A percentile compares a stretch with the other conserved stretches of the same genome.
These are phyloP conservation scores for Neocallimastix lanati DNA, from an alignment of 192 early-diverging fungal genomes.

Conservation along the genomic window DNA sequence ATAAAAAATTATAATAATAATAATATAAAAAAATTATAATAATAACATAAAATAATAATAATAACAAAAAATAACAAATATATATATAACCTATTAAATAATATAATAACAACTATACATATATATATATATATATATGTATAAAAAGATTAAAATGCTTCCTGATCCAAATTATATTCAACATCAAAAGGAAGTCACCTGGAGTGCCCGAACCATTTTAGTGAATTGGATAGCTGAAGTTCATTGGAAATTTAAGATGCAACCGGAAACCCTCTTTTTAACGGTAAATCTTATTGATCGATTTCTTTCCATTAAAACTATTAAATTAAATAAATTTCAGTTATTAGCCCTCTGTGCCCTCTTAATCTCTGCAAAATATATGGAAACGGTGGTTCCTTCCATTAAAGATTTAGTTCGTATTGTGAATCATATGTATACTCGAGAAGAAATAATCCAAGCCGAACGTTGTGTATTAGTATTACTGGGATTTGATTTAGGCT, in stretches of 20 bases:
- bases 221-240: conserved; percentile 38
- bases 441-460: conserved; percentile 24
- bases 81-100: too few species aligned
- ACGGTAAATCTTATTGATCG: conserved; percentile 37
- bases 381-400: conserved; percentile 30
- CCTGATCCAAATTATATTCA: conserved; percentile 29
- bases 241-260: conserved; percentile 32
- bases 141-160: conserved; percentile 11
- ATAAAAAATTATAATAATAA: too few species aligned
- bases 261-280: conserved; percentile 37
- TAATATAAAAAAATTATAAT: too few species aligned
- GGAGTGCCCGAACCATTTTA: conserved; percentile 26
- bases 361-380: conserved; percentile 34
- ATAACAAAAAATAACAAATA: too few species aligned
- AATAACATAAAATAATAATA: too few species aligned
- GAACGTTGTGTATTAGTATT: conserved; percentile 32
- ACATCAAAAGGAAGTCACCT: conserved; percentile 19
- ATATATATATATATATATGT: too few species aligned
- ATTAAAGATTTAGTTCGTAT: conserved; percentile 25
- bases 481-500: conserved; percentile 36
- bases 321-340: conserved; percentile 27
- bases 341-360: conserved; percentile 28
- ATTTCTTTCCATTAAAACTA: conserved; percentile 25
- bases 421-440: conserved; percentile 19
- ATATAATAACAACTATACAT: too few species aligned